Conservation (phyloP, 2,329 filamentous ascomycete genomes). For the Aspergillus sergii region DNA sequence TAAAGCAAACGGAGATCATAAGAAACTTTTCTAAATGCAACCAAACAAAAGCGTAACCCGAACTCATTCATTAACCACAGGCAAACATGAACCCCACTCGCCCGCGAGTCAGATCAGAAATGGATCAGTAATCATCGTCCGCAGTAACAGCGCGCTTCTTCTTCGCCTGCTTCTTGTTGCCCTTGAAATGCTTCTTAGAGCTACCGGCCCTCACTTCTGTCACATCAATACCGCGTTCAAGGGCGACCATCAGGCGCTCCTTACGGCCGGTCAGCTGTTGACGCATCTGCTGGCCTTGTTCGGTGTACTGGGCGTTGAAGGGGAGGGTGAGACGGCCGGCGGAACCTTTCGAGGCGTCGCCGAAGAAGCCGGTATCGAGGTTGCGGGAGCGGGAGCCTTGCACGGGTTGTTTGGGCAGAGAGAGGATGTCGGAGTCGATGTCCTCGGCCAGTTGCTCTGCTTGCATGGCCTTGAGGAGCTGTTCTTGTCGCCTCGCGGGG, state of each 20-base stretch:
- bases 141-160: slow-evolving; percentile 31
- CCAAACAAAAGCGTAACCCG: neutral
- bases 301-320: slow-evolving; percentile 86
- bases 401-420: slow-evolving; percentile 42
- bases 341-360: slow-evolving; percentile 57
- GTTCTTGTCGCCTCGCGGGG: slow-evolving; percentile 74
- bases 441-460: slow-evolving; percentile 28
- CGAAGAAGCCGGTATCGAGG: slow-evolving; percentile 91
- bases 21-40: neutral
- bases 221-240: slow-evolving; percentile 83
- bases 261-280: slow-evolving; percentile 84
- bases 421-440: slow-evolving; percentile 23
- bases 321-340: slow-evolving; percentile 73
- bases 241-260: slow-evolving; percentile 71
- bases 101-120: slow-evolving; percentile 24
- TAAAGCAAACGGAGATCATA: neutral
- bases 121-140: slow-evolving; percentile 33
- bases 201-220: slow-evolving; percentile 66
- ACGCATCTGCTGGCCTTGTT: slow-evolving; percentile 73
- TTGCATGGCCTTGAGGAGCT: slow-evolving; percentile 53
- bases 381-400: slow-evolving; percentile 73
- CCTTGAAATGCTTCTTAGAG: slow-evolving; percentile 79
- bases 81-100: slow-evolving; percentile 16
- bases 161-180: slow-evolving; percentile 41
- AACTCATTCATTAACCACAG: slow-evolving; percentile 11